These are phyloP conservation scores for Nakazawaea siamensis DNA, from an alignment of 805 yeast species.

Conservation along the genomic window DNA sequence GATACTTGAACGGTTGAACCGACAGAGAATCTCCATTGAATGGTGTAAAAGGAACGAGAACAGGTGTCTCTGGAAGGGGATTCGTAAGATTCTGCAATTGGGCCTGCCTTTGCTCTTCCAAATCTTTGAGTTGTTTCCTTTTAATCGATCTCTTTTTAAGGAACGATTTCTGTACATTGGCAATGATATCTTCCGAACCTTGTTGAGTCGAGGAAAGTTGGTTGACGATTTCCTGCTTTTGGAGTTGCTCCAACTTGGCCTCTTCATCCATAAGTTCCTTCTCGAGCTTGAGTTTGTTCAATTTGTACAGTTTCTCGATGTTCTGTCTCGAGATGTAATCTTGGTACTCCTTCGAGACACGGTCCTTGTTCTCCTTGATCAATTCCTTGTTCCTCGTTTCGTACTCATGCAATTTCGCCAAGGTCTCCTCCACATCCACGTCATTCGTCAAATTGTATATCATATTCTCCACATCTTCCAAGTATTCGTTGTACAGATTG, in stretches of 20 bases:
- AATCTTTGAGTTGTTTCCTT: constrained; percentile 44
- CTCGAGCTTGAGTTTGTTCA: constrained; percentile 60
- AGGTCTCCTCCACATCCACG: constrained; percentile 61
- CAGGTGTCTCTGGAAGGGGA: constrained; percentile 24
- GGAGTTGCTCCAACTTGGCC: constrained; percentile 29
- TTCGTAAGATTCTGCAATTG: constrained; percentile 19
- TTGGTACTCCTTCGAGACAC: constrained; percentile 64
- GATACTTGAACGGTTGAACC: constrained; percentile 40
- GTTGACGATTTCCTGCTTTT: constrained; percentile 49
- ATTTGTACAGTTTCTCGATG: constrained; percentile 60
- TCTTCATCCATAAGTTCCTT: constrained; percentile 50
- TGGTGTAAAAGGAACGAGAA: constrained; percentile 73
- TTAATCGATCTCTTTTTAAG: constrained; percentile 59
- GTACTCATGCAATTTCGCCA: constrained; percentile 54
- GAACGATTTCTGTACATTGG: constrained; percentile 42
- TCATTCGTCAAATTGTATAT: constrained; percentile 70
- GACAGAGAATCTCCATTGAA: constrained; percentile 81
- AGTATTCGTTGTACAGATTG: constrained; percentile 61
- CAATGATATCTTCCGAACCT: constrained; percentile 31
- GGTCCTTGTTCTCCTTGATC: constrained; percentile 68
- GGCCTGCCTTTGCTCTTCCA: constrained; percentile 20
- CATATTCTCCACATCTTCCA: constrained; percentile 77
- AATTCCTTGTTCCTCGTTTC: constrained; percentile 68
- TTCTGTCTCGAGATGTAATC: constrained; percentile 56
- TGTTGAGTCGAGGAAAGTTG: constrained; percentile 30